These are phyloP conservation scores for Puccinia coronata DNA, from an alignment of 1,284 basidiomycete genomes.

Conservation along the genomic window DNA sequence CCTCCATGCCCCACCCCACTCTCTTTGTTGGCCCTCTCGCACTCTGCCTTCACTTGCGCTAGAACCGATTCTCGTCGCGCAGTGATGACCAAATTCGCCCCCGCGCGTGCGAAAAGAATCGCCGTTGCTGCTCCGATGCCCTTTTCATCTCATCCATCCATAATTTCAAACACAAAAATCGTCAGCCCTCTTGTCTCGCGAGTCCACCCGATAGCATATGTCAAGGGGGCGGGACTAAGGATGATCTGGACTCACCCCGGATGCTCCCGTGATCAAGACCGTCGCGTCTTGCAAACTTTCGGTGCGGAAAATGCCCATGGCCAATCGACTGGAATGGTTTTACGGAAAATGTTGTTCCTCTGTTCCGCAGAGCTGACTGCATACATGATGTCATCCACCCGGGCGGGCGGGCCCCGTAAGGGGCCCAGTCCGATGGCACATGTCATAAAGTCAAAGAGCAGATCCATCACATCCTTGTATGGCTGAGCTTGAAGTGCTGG, in stretches of 20 bases:
- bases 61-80: conserved; percentile 60
- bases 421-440: no score
- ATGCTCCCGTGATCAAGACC: conserved; percentile 81
- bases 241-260: conserved; percentile 64
- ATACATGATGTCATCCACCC: no score
- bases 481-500: no score
- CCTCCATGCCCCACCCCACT: conserved; percentile 73
- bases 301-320: conserved; percentile 50
- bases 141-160: not conserved
- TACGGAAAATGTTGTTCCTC: no score
- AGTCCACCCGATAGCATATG: no score
- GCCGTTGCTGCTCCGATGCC: conserved; percentile 70
- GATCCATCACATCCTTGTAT: no score
- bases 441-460: no score
- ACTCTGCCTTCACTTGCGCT: conserved; percentile 61
- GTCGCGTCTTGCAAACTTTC: conserved; percentile 71
- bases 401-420: no score
- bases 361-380: no score
- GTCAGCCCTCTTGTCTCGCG: not conserved
- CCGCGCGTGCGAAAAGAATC: conserved; percentile 71
- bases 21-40: conserved; percentile 68
- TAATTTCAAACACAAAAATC: not conserved
- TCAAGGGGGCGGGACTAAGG: no score
- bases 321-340: no score
- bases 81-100: conserved; percentile 61